A percentile compares a stretch with the other conserved stretches of the same genome.
These are phyloP conservation scores for Sporothrix curviconia DNA, from an alignment of 2,329 filamentous ascomycete species.

Conservation along the genomic window DNA sequence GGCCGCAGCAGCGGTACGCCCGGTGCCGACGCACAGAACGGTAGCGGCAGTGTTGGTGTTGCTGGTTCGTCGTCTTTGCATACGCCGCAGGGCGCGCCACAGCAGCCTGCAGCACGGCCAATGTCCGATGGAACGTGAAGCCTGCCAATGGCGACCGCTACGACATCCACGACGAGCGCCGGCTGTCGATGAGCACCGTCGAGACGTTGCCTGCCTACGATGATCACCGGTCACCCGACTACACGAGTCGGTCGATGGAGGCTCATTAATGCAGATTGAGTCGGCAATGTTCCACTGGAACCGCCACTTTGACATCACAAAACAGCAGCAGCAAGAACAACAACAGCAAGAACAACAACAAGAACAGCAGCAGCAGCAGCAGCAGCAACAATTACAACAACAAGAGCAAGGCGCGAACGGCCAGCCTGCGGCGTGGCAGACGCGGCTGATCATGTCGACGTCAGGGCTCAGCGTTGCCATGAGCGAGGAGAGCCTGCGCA, in stretches of 20 bases:
- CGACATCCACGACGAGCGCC: slow-evolving; percentile 36
- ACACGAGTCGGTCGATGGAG: slow-evolving; percentile 49
- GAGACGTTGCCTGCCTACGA: slow-evolving; percentile 82
- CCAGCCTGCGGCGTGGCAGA: slow-evolving; percentile 59
- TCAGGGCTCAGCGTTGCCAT: slow-evolving; percentile 87
- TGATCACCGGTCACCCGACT: slow-evolving; percentile 66
- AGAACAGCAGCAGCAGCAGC: slow-evolving; percentile 8
- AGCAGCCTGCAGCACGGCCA: not conserved
- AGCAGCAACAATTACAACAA: slow-evolving; percentile 11
- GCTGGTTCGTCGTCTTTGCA: too few species aligned
- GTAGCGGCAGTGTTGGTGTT: too few species aligned
- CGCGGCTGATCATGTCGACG: slow-evolving; percentile 79
- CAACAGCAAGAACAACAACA: slow-evolving; percentile 11
- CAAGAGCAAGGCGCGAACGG: slow-evolving; percentile 11
- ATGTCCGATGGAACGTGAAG: not conserved
- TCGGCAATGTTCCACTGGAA: not conserved
- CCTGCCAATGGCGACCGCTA: slow-evolving; percentile 15
- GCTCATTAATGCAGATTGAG: slow-evolving; percentile 24
- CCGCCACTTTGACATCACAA: too few species aligned
- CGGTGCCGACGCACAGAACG: not conserved
- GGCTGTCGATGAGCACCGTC: slow-evolving; percentile 59
- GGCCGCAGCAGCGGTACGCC: not conserved
- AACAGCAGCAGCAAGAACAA: not conserved
- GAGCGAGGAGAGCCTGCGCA: slow-evolving; percentile 78
- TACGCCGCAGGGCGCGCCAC: too few species aligned